A percentile compares a stretch with the other conserved stretches of the same genome.
Evolutionary conservation across 495 filamentous ascomycete species (phyloP).

Genomic region (Acidomyces sp.): DNA sequence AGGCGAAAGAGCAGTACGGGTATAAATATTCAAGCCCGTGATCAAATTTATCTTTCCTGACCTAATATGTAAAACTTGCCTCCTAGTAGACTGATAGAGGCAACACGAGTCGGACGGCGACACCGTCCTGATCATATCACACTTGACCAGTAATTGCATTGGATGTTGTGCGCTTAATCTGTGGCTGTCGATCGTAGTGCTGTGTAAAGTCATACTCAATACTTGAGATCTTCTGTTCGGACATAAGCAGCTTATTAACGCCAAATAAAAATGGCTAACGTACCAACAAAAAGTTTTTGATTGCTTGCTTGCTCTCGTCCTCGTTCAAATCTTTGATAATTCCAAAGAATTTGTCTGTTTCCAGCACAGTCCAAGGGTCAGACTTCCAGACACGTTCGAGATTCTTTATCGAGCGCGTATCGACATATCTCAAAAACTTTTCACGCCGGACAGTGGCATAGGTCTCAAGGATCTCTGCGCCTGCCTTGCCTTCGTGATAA

Average conservation of each 20-base stretch:
- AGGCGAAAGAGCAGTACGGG: conserved; percentile 27
- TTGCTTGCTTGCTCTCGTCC: conserved; percentile 4
- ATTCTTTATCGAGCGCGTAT: conserved; percentile 15
- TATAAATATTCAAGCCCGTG: conserved; percentile 22
- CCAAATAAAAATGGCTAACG: not conserved
- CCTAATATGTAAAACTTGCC: too few species aligned
- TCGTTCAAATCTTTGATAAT: conserved; percentile 15
- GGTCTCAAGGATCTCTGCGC: conserved; percentile 16
- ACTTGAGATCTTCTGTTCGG: conserved; percentile 2
- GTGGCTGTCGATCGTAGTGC: too few species aligned
- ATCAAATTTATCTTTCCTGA: too few species aligned
- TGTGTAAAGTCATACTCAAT: conserved; percentile 13
- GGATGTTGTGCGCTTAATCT: too few species aligned
- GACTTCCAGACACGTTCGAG: conserved; percentile 11
- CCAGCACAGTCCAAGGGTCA: conserved; percentile 15
- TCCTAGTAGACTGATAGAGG: too few species aligned
- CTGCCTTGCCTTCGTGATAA: conserved; percentile 7
- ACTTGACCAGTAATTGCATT: too few species aligned
- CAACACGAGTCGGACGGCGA: too few species aligned
- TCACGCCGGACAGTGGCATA: conserved; percentile 18
- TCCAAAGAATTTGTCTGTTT: conserved; percentile 14
- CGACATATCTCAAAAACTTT: conserved; percentile 20
- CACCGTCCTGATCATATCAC: too few species aligned
- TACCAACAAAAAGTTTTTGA: conserved; percentile 14
- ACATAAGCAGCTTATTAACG: not conserved